These are phyloP conservation scores for Stachybotrys echinatus DNA, from an alignment of 2,329 filamentous ascomycete genomes.

Conservation along the genomic window DNA sequence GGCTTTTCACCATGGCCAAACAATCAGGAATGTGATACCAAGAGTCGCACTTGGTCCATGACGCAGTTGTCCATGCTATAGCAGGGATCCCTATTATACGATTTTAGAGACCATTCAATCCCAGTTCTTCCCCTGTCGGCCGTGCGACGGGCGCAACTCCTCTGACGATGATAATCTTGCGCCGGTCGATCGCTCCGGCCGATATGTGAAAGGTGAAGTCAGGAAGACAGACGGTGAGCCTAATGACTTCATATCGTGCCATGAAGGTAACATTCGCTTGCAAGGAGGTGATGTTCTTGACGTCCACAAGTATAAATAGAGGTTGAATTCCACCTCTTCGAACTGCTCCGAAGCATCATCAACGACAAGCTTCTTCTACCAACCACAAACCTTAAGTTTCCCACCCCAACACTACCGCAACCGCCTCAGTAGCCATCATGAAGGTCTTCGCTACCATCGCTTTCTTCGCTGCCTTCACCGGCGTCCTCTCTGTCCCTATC, in stretches of 20 bases:
- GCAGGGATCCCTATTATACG: not conserved
- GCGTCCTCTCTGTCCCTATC: slow-evolving; percentile 17
- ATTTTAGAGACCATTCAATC: not conserved
- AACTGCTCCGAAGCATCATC: not conserved
- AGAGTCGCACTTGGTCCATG: not conserved
- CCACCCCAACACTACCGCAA: slow-evolving; percentile 6
- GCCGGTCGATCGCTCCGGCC: not conserved
- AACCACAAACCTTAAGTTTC: not conserved
- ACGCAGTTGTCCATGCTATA: not conserved
- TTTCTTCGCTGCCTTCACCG: slow-evolving; percentile 14
- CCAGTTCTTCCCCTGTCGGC: not conserved
- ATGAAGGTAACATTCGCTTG: not conserved
- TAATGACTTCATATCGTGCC: not conserved
- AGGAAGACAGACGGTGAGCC: not conserved
- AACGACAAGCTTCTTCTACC: not conserved
- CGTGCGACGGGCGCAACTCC: not conserved
- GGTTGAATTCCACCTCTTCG: not conserved
- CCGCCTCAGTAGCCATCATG: too few relatives aligned
- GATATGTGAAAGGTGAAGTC: too few relatives aligned
- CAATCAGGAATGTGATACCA: not conserved
- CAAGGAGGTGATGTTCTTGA: too few relatives aligned
- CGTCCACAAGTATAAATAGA: not conserved
- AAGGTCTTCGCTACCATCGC: slow-evolving; percentile 19
- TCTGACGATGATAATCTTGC: not conserved
- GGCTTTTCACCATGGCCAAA: not conserved